Evolutionary conservation across 805 yeast genomes (phyloP).

Genomic region (Cyberlindnera sargentensis): DNA sequence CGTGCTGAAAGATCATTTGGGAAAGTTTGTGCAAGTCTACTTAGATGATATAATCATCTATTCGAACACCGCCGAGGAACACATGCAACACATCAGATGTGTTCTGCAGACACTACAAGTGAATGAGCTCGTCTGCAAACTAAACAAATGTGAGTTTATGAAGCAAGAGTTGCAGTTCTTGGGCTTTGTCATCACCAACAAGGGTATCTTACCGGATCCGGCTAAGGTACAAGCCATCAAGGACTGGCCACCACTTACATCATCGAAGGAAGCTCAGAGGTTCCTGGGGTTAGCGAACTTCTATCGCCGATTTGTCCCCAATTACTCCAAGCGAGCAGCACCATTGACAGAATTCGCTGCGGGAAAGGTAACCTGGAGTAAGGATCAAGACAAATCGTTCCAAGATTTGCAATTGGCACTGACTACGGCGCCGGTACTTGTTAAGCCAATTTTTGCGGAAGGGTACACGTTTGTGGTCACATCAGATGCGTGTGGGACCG

Average conservation of each 20-base stretch:
- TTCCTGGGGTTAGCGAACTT: slow-evolving; percentile 1
- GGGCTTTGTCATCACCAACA: neutral
- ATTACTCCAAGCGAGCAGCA: neutral
- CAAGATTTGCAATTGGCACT: neutral
- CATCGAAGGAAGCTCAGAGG: neutral
- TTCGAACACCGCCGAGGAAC: neutral
- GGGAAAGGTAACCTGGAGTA: neutral
- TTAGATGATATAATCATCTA: slow-evolving; percentile 1
- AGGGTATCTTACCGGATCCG: neutral
- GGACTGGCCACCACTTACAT: neutral
- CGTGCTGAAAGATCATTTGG: neutral
- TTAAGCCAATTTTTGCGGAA: neutral
- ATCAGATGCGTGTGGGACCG: slow-evolving; percentile 1
- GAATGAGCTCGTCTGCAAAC: neutral
- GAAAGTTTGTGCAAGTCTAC: slow-evolving; percentile 1
- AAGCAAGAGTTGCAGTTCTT: neutral
- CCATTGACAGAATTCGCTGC: neutral
- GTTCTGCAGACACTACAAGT: neutral
- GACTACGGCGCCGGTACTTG: neutral
- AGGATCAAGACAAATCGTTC: neutral
- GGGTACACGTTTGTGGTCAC: neutral
- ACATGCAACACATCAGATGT: neutral
- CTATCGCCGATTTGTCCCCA: neutral
- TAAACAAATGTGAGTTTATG: neutral
- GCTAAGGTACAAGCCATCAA: neutral